Base-by-base conservation (phyloP, 164 flowering plant genomes). In the Warburgia ugandensis region DNA sequence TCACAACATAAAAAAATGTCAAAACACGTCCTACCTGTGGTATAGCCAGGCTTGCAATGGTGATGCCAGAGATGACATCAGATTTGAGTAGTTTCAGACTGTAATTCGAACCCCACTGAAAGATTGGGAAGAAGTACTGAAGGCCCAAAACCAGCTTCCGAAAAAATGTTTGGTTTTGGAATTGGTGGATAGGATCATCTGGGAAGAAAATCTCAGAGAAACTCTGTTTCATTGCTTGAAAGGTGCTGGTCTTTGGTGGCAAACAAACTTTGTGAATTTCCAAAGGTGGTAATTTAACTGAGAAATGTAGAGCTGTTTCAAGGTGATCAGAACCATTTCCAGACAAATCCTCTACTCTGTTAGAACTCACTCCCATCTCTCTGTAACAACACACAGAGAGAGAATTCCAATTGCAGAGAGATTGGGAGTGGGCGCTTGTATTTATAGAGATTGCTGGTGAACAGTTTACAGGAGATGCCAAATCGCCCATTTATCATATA, bases 121-220 rank as follows among this genome's bases (percentile, higher is more conserved):
- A 66, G 17, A 88, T 68, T 2, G 96, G 98, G 58, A 92, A 83
- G 63, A 87, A 63, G 59, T 59, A 87, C 57, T 88, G 86, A 25
- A 88, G 69, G 23, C 73, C 79, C 50, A 88, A 56, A 35, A 83
- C 22, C 19, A 77, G 44, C 59, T 73, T 88, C 21, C 28, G 64
- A 6, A 55, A 39, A 35, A 41, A 49, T 0, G 75, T 56, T 45
- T 82, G 89, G 73, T 84, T 73, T 59, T 78, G 81, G 69, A 87
- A 85, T 48, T 65, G 62, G 60, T 77, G 68, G 8, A 91, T 63
- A 6, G 96, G 96, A 31, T 87, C 86, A 53, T 92, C 98, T 1
- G 96, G 91, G 83, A 92, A 85, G 68, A 92, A 92, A 16, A 84
- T 74, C 57, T 92, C 96, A 4, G 76, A 58, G 4, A 83, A 58